Conservation (phyloP, 164 flowering plant genomes). For the Hamamelis virginiana region DNA sequence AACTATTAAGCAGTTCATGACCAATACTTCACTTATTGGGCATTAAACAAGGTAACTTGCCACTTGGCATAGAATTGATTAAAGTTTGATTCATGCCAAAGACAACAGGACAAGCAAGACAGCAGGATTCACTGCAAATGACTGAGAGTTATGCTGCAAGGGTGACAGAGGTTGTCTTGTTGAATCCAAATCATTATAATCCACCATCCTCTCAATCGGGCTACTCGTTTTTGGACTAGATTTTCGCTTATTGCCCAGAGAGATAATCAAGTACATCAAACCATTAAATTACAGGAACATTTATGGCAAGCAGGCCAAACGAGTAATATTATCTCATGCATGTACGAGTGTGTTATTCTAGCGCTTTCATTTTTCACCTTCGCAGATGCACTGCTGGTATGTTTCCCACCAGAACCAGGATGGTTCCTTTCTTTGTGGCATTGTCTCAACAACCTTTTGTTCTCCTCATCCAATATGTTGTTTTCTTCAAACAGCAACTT, state of each 20-base stretch:
- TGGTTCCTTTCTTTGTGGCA: slow-evolving; percentile 36
- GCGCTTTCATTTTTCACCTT: slow-evolving; percentile 53
- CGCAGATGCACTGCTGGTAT: slow-evolving; percentile 43
- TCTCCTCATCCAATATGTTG: slow-evolving; percentile 62
- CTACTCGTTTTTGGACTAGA: slow-evolving; percentile 50
- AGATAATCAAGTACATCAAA: not conserved
- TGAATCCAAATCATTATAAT: slow-evolving; percentile 44
- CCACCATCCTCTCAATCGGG: slow-evolving; percentile 49
- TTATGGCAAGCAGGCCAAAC: not conserved
- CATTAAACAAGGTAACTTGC: too few relatives aligned
- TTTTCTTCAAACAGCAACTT: slow-evolving; percentile 60
- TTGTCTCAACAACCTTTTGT: slow-evolving; percentile 57
- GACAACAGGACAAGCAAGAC: too few relatives aligned
- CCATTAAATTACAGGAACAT: not conserved
- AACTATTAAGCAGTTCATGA: too few relatives aligned
- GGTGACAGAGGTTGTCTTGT: slow-evolving; percentile 71
- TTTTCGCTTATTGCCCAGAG: slow-evolving; percentile 69
- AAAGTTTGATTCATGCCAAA: too few relatives aligned
- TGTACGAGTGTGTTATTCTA: not conserved
- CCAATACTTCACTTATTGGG: too few relatives aligned
- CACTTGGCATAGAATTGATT: too few relatives aligned
- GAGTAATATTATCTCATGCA: not conserved
- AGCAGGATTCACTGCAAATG: too few relatives aligned
- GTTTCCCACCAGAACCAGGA: slow-evolving; percentile 55
- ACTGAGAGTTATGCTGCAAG: slow-evolving; percentile 57